Evolutionary conservation across 1,139 yeast genomes (phyloP).

Genomic region (Nadsonia starkeyi-henricii): DNA sequence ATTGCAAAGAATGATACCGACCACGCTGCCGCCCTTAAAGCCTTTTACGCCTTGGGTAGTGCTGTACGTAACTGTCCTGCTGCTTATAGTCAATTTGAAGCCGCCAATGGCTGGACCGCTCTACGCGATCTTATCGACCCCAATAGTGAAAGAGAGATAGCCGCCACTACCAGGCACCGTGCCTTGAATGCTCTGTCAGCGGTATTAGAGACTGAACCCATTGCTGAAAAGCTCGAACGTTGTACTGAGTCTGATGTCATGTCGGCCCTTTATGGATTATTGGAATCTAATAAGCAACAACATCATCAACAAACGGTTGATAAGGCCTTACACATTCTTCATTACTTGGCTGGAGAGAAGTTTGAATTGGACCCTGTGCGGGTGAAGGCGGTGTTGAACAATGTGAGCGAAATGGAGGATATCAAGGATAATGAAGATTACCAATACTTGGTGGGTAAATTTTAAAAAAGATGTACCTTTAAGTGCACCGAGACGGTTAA

Average conservation of each 20-base stretch:
- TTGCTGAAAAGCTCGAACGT: conserved; percentile 26
- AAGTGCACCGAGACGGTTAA: too few relatives aligned
- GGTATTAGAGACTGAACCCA: conserved; percentile 39
- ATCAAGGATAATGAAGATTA: conserved; percentile 10
- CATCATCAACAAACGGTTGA: conserved; percentile 43
- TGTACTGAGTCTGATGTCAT: conserved; percentile 33
- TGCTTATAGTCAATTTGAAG: conserved; percentile 42
- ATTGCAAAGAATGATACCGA: conserved; percentile 11
- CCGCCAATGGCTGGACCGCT: conserved; percentile 49
- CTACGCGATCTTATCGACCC: conserved; percentile 19
- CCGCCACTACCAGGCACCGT: conserved; percentile 32
- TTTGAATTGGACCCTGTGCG: conserved; percentile 28
- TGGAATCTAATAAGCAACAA: conserved; percentile 28
- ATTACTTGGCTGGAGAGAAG: conserved; percentile 32
- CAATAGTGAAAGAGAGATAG: conserved; percentile 9
- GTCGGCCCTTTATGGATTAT: conserved; percentile 18
- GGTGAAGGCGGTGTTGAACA: conserved; percentile 10
- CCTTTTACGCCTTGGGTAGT: conserved; percentile 65
- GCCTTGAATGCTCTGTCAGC: conserved; percentile 39
- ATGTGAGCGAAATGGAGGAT: conserved; percentile 5
- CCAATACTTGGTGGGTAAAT: conserved; percentile 33
- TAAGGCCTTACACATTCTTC: conserved; percentile 41
- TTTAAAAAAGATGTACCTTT: conserved; percentile 10
- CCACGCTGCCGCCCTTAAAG: conserved; percentile 36
- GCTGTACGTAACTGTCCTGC: conserved; percentile 55